Conservation (phyloP, 192 early-diverging fungal genomes). For the Entomortierella parvispora region DNA sequence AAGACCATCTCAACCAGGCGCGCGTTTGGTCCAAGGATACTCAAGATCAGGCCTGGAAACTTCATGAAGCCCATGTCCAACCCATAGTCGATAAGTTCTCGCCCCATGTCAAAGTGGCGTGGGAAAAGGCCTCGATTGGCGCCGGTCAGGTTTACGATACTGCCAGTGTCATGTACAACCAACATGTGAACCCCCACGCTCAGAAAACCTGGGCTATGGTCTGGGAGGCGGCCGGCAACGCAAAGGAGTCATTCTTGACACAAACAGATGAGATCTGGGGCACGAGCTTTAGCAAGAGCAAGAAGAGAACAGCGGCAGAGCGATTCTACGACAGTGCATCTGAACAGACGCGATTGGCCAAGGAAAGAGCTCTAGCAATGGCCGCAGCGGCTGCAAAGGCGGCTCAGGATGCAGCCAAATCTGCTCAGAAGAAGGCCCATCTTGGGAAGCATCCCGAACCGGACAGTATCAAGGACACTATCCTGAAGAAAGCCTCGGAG, state of each 20-base stretch:
- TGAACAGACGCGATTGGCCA: background rate
- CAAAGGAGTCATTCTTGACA: conserved; percentile 16
- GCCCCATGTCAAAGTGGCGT: conserved; percentile 29
- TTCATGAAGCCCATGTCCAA: conserved; percentile 24
- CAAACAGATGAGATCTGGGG: conserved; percentile 44
- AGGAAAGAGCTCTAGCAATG: background rate
- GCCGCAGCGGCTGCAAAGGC: background rate
- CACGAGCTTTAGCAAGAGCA: conserved; percentile 32
- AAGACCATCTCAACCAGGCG: conserved; percentile 2
- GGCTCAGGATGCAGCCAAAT: background rate
- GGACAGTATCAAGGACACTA: conserved; percentile 14
- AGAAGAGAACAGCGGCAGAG: conserved; percentile 6
- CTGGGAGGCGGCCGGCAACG: conserved; percentile 16
- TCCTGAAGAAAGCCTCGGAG: conserved; percentile 22
- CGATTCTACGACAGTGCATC: conserved; percentile 2
- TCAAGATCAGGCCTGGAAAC: conserved; percentile 10
- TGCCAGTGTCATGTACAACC: conserved; percentile 17
- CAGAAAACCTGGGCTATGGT: conserved; percentile 12
- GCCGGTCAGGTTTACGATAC: conserved; percentile 9
- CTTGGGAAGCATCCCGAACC: background rate
- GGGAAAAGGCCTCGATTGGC: conserved; percentile 18
- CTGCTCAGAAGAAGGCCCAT: conserved; percentile 1
- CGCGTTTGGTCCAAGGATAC: conserved; percentile 5
- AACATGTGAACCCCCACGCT: conserved; percentile 35
- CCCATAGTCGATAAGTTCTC: conserved; percentile 32